Evolutionary conservation across 176 grass and related monocot genomes (phyloP).

Genomic region (Saccharum spontaneum): DNA sequence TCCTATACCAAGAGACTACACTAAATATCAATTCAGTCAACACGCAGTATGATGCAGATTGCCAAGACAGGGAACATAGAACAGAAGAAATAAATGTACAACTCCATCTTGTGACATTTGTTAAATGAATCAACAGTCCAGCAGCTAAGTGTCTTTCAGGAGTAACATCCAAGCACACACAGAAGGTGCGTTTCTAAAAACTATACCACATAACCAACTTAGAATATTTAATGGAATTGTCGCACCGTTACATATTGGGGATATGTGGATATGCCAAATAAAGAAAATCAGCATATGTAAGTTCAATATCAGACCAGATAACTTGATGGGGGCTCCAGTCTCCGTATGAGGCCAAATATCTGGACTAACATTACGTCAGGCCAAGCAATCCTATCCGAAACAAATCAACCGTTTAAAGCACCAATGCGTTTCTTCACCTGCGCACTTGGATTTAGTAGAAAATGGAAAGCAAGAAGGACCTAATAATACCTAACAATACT

Average conservation of each 20-base stretch:
- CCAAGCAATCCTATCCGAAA: background rate
- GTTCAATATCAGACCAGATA: background rate
- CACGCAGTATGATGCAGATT: background rate
- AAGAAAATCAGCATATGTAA: background rate
- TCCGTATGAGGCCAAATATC: background rate
- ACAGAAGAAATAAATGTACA: background rate
- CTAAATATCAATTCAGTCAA: background rate
- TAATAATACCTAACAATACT: background rate
- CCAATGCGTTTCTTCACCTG: background rate
- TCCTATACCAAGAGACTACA: background rate
- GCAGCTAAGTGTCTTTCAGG: background rate
- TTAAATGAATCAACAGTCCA: background rate
- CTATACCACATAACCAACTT: conserved; percentile 5
- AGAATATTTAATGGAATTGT: background rate
- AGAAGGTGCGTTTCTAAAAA: background rate
- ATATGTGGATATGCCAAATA: background rate
- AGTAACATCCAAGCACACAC: background rate
- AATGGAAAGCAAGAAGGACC: background rate
- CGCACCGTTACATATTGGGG: background rate
- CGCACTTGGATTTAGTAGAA: background rate
- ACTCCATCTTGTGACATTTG: conserved; percentile 12
- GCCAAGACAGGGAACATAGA: background rate
- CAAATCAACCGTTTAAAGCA: background rate
- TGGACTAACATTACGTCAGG: background rate
- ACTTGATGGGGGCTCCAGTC: background rate